phyloP scores from a whole-genome alignment of 1,284 basidiomycete genomes.

The Takashimella koratensis region DNA sequence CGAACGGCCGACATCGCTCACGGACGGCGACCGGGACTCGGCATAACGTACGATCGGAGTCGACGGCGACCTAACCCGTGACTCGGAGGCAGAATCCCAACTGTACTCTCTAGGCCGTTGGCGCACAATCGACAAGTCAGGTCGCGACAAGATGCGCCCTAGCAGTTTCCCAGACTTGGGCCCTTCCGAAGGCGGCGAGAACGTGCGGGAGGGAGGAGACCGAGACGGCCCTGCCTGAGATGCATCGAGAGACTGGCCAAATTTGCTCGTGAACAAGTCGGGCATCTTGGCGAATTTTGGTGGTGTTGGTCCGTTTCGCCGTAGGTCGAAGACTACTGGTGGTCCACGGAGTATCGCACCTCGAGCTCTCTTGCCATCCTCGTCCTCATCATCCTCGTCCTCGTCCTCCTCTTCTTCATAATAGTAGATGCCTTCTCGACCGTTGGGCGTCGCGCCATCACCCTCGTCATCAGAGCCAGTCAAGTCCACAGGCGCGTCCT shows the following conservation, averaged over 20 bases:
- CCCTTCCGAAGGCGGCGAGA: neutral
- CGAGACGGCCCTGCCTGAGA: neutral
- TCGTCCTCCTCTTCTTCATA: no score
- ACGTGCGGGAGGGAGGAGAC: neutral
- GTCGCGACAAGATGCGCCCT: no score
- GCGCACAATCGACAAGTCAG: no score
- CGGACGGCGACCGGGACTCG: no score
- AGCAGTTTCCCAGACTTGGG: no score
- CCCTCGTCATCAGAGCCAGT: constrained; percentile 3
- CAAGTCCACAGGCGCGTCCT: constrained; percentile 8
- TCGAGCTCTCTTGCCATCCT: neutral
- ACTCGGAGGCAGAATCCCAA: constrained; percentile 10
- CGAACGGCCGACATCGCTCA: no score
- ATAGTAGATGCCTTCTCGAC: no score
- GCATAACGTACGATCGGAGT: constrained; percentile 15
- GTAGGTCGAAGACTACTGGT: neutral
- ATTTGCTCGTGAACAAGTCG: neutral
- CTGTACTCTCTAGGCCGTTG: no score
- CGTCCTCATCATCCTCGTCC: neutral
- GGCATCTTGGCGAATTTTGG: neutral
- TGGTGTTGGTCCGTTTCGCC: no score
- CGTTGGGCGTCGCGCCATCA: neutral
- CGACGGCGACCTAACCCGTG: constrained; percentile 10
- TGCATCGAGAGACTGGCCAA: no score
- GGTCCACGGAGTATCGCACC: neutral